Evolutionary conservation across 73 alveolate species (phyloP).

Genomic region (Paramecium caudatum): DNA sequence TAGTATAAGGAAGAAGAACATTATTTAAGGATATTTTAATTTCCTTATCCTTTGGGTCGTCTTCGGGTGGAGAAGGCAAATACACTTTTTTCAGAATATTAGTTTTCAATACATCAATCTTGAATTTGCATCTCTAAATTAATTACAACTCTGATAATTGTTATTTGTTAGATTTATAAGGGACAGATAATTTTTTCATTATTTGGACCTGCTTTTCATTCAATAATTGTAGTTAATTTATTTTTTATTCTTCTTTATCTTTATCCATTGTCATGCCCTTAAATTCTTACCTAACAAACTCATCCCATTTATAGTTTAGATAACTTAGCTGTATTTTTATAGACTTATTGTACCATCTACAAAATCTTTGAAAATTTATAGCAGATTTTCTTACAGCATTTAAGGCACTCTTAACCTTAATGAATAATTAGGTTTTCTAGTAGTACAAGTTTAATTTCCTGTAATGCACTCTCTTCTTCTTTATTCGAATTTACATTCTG

Average conservation of each 20-base stretch:
- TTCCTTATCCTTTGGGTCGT: neutral
- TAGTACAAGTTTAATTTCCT: neutral
- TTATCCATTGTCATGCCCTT: neutral
- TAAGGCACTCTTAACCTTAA: neutral
- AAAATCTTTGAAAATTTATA: neutral
- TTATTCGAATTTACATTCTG: conserved; percentile 7
- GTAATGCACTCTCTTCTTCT: neutral
- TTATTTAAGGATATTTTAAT: neutral
- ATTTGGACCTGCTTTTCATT: conserved; percentile 12
- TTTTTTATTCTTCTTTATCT: conserved; percentile 23
- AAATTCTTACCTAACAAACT: neutral
- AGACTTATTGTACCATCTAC: neutral
- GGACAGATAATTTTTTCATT: conserved; percentile 4
- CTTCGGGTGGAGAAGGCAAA: neutral
- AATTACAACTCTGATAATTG: neutral
- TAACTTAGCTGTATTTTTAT: neutral
- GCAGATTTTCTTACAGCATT: neutral
- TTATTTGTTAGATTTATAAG: conserved; percentile 17
- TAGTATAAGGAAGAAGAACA: neutral
- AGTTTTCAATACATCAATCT: neutral
- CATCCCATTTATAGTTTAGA: conserved; percentile 26
- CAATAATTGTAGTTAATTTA: neutral
- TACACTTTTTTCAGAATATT: neutral
- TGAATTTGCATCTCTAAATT: neutral
- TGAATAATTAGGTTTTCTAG: neutral